phyloP scores from a whole-genome alignment of 257 asterid species.

The Mentha longifolia region DNA sequence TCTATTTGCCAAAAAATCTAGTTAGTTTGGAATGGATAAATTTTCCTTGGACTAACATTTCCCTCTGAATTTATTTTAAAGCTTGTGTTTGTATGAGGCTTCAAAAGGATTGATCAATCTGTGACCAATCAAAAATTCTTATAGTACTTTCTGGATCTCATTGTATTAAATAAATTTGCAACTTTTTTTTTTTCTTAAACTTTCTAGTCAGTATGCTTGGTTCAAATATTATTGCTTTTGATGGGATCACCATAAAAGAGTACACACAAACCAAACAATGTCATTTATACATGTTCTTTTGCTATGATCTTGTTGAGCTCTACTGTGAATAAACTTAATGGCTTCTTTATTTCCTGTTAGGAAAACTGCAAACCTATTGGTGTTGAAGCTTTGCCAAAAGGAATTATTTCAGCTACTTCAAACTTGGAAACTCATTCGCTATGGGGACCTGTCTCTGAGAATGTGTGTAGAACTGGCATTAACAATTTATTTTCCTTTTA shows the following conservation, averaged over 20 bases:
- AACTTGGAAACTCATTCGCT: slow-evolving; percentile 75
- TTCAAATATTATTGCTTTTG: slow-evolving; percentile 28
- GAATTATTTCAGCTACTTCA: slow-evolving; percentile 68
- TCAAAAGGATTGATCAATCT: neutral
- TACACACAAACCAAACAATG: slow-evolving; percentile 39
- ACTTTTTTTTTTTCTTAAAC: slow-evolving; percentile 5
- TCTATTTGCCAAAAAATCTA: neutral
- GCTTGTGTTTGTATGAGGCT: neutral
- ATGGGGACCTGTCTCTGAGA: slow-evolving; percentile 62
- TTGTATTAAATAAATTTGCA: slow-evolving; percentile 4
- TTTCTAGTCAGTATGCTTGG: neutral
- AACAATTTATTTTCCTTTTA: slow-evolving; percentile 9
- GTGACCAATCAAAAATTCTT: neutral
- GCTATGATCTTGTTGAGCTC: neutral
- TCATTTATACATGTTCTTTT: too few relatives aligned
- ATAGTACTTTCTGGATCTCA: neutral
- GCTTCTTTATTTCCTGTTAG: slow-evolving; percentile 41
- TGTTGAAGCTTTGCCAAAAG: slow-evolving; percentile 68
- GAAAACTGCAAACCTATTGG: slow-evolving; percentile 60
- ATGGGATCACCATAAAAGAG: slow-evolving; percentile 36
- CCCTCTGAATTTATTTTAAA: neutral
- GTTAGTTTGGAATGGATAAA: neutral
- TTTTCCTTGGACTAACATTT: neutral
- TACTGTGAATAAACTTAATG: slow-evolving; percentile 5
- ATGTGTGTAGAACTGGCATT: slow-evolving; percentile 44